A percentile compares a stretch with the other conserved stretches of the same genome.
Evolutionary conservation across 805 yeast species (phyloP).

Genomic region (Zygosaccharomyces pseudorouxii): DNA sequence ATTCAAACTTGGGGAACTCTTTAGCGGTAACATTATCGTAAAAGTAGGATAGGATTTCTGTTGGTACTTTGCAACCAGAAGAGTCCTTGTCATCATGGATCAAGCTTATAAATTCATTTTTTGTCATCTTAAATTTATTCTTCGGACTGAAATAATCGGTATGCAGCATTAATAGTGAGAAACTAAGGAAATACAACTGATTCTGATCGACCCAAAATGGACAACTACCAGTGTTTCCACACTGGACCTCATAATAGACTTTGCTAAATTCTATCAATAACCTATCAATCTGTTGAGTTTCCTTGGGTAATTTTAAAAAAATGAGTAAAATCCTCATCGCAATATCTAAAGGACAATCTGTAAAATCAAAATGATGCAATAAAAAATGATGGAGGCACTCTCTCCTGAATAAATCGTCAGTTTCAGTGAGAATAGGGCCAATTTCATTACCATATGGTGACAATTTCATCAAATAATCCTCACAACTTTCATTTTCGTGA

Average conservation of each 20-base stretch:
- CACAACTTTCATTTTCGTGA: constrained; percentile 26
- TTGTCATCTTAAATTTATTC: constrained; percentile 64
- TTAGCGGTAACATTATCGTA: constrained; percentile 62
- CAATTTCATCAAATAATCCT: constrained; percentile 28
- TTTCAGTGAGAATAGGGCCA: constrained; percentile 30
- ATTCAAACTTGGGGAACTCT: constrained; percentile 42
- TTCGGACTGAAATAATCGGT: constrained; percentile 68
- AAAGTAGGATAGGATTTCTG: constrained; percentile 49
- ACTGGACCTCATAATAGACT: constrained; percentile 42
- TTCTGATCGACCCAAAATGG: constrained; percentile 39
- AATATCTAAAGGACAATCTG: constrained; percentile 57
- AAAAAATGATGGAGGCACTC: constrained; percentile 31
- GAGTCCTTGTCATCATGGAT: constrained; percentile 34
- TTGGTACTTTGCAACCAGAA: constrained; percentile 31
- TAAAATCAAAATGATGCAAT: constrained; percentile 43
- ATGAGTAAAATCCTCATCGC: constrained; percentile 57
- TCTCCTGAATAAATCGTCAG: constrained; percentile 26
- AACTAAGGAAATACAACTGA: constrained; percentile 57
- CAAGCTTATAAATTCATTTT: constrained; percentile 53
- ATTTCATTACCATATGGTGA: constrained; percentile 33
- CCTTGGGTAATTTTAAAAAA: constrained; percentile 59
- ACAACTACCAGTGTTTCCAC: constrained; percentile 6
- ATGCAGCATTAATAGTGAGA: constrained; percentile 65
- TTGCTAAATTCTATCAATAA: constrained; percentile 53
- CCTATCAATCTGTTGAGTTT: constrained; percentile 73